Base-by-base conservation (phyloP, 805 yeast genomes). In the Jamesozyma spencerorum region DNA sequence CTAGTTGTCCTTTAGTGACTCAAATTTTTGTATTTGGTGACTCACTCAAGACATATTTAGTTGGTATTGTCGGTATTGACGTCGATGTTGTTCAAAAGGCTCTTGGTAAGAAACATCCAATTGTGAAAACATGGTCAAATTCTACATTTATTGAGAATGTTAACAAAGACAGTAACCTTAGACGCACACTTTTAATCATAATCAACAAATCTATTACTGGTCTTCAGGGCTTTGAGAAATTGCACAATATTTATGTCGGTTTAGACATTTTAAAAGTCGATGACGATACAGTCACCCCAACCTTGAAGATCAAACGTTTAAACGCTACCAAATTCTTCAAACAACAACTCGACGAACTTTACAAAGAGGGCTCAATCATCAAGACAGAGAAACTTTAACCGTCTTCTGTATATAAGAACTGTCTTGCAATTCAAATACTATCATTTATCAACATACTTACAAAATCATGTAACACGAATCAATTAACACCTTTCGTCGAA, bases 11-110 rank as follows among this genome's bases (percentile, higher is more conserved):
- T 1, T 57, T 66, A 22, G 53, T 77, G 14, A 54, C 70, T 3
- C 86, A 80, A 58, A 51, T 75, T 12, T 79, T 69, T 52, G 75
- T 71, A 5, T 79, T 78, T 51, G 90, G 90, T 30, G 80, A 80
- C 55, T 69, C 84, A 4, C 60, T 70, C 33, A 64, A 74, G 52
- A 65, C 72, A 12, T 76, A 48, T 52, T 60, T 82, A 46, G 79
- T 82, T 15, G 86, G 75, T 22, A 59, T 82, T 31, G 52, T 75
- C 31, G 87, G 88, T 26, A 60, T 81, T 36, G 83, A 79, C 38
- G 70, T 71, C 2, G 73, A 63, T 45, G 50, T 71, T 53, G 46
- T 64, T 50, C 54, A 58, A 62, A 51, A 52, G 54, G 49, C 46
- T 55, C 48, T 62, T 46, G 49, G 27, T 18, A 50, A 20, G 18